Conservation (phyloP, 2,329 filamentous ascomycete species). For the Cyphellophora attinorum region DNA sequence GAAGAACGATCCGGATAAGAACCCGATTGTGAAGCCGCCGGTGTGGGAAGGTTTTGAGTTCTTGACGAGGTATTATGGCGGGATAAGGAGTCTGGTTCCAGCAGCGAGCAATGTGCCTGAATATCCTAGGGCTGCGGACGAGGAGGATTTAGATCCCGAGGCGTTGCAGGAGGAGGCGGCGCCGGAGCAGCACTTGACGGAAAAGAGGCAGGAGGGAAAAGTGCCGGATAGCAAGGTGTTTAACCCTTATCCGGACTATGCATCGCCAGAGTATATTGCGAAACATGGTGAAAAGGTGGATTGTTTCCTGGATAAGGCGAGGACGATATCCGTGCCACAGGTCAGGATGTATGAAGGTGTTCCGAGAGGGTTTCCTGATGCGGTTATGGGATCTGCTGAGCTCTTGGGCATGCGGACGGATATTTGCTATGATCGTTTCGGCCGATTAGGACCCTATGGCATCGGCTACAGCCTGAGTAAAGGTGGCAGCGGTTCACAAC, state of each 20-base stretch:
- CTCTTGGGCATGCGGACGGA: conserved; percentile 69
- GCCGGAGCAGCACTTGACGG: conserved; percentile 21
- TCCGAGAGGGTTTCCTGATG: conserved; percentile 73
- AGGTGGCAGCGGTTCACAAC: conserved; percentile 75
- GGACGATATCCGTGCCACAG: conserved; percentile 56
- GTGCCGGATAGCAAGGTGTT: conserved; percentile 43
- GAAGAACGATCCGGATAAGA: conserved; percentile 5
- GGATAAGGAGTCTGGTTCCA: conserved; percentile 62
- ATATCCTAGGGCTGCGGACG: conserved; percentile 58
- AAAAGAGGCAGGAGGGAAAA: conserved; percentile 15
- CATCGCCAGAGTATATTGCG: conserved; percentile 45
- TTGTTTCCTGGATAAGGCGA: conserved; percentile 67
- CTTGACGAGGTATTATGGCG: conserved; percentile 80
- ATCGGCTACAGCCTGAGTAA: conserved; percentile 70
- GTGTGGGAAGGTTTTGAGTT: conserved; percentile 84
- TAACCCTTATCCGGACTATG: conserved; percentile 59
- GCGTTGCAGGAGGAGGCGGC: conserved; percentile 7
- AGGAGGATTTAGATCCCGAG: conserved; percentile 42
- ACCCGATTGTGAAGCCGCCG: conserved; percentile 37
- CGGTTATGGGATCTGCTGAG: conserved; percentile 79
- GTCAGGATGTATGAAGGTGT: conserved; percentile 69
- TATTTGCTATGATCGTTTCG: conserved; percentile 88
- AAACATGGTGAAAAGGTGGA: conserved; percentile 54
- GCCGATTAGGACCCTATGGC: conserved; percentile 79
- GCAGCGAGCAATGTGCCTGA: conserved; percentile 63